Base-by-base conservation (phyloP, 176 grass and related monocot genomes). In the Pontederia paniculata region DNA sequence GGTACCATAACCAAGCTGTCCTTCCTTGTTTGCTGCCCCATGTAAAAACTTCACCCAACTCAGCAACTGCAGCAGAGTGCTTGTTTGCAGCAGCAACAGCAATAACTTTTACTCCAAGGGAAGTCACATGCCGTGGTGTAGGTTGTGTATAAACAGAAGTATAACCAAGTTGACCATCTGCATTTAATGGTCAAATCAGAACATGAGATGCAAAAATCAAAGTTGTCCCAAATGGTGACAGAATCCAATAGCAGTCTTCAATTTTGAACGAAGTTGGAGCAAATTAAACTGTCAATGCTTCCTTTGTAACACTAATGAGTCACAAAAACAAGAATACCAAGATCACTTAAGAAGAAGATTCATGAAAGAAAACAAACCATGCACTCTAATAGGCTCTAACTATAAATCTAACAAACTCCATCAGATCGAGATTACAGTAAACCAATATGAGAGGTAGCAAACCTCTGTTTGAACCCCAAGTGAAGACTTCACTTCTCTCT, bases 381-480 rank as follows among this genome's bases (percentile, higher is more conserved):
- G 28, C 28, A 37, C 28, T n/a, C n/a, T n/a, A n/a, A n/a, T n/a
- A n/a, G n/a, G n/a, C n/a, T n/a, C n/a, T n/a, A n/a, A n/a, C n/a
- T n/a, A n/a, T n/a, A n/a, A n/a, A n/a, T n/a, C n/a, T n/a, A n/a
- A n/a, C n/a, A n/a, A n/a, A n/a, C n/a, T n/a, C n/a, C 7, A 37
- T 37, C 28, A 37, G 5, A 37, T 6, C 7, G 28, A 37, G 28
- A 37, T 37, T 2, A n/a, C 3, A 23, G 14, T 23, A 56, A 66
- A 54, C 60, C n/a, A 45, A 78, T 45, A 61, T 80, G 59, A 19
- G 74, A 67, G 8, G 60, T 53, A 25, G 72, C 21, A 44, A 73
- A 98, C 94, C 94, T 98, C 94, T 91, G 68, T 98, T 98, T 65
- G 94, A 98, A 74, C 94, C 94, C 94, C 94, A 98, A 53, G 94